Percentiles rank a stretch among this genome's conserved stretches.
These are phyloP conservation scores for Boletus coccyginus DNA, from an alignment of 768 basidiomycete species.

Conservation along the genomic window DNA sequence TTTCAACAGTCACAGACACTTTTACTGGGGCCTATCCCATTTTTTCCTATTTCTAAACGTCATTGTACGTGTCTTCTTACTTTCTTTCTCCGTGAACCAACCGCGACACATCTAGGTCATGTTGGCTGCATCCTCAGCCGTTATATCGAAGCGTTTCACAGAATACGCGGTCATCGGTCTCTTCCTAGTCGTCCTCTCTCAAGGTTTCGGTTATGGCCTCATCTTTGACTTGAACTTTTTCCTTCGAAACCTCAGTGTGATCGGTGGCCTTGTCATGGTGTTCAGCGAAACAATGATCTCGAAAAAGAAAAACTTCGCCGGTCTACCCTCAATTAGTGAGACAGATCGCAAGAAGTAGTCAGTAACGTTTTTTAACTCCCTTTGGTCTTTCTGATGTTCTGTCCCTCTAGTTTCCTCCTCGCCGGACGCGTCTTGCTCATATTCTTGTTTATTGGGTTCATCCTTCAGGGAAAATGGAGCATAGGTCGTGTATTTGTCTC, in stretches of 20 bases:
- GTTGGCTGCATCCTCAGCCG: slow-evolving; percentile 77
- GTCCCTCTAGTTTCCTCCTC: slow-evolving; percentile 77
- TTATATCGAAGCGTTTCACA: slow-evolving; percentile 84
- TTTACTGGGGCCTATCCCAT: slow-evolving; percentile 95
- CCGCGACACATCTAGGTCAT: slow-evolving; percentile 60
- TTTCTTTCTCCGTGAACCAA: background rate
- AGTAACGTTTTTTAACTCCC: slow-evolving; percentile 25
- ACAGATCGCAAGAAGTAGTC: slow-evolving; percentile 99
- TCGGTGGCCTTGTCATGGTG: slow-evolving; percentile 98
- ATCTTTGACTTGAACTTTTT: slow-evolving; percentile 99
- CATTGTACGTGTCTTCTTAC: slow-evolving; percentile 54
- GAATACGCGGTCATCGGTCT: slow-evolving; percentile 91
- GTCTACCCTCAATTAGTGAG: slow-evolving; percentile 86
- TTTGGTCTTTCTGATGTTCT: slow-evolving; percentile 1
- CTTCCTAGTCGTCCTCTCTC: slow-evolving; percentile 85
- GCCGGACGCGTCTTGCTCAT: slow-evolving; percentile 96
- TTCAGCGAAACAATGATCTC: slow-evolving; percentile 94
- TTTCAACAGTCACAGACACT: slow-evolving; percentile 76
- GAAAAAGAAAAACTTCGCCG: slow-evolving; percentile 85
- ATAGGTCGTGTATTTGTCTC: slow-evolving; percentile 84
- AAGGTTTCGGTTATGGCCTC: slow-evolving; percentile 98
- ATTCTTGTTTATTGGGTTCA: slow-evolving; percentile 98
- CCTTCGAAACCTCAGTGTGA: slow-evolving; percentile 97
- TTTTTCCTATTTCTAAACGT: slow-evolving; percentile 91
- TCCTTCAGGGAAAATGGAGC: slow-evolving; percentile 90